A percentile compares a stretch with the other conserved stretches of the same genome.
Evolutionary conservation across 2,329 filamentous ascomycete genomes (phyloP).

Genomic region (Mollisiaceae sp.): DNA sequence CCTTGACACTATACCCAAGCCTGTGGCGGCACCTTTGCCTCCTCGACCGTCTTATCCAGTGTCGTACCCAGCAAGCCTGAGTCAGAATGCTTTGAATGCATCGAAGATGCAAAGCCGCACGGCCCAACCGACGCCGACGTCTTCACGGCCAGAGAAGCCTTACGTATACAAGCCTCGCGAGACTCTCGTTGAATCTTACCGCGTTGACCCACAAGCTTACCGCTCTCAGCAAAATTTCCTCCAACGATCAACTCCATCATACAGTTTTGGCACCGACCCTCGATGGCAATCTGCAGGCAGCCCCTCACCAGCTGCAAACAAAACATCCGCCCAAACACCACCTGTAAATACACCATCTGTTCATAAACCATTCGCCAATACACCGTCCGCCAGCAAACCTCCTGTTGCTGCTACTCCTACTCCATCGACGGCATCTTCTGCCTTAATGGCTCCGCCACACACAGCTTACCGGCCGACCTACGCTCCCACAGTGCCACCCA

Average conservation of each 20-base stretch:
- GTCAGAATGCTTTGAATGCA: constrained; percentile 34
- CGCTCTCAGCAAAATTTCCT: constrained; percentile 42
- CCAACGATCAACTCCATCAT: constrained; percentile 37
- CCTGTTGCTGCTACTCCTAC: not conserved
- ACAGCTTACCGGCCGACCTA: constrained; percentile 29
- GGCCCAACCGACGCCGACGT: constrained; percentile 38
- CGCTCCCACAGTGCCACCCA: constrained; percentile 22
- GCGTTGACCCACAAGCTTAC: constrained; percentile 42
- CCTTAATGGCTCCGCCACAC: constrained; percentile 26
- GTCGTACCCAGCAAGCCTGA: constrained; percentile 38
- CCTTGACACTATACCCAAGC: constrained; percentile 69
- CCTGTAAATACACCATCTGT: not conserved
- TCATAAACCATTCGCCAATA: not conserved
- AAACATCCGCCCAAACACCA: constrained; percentile 6
- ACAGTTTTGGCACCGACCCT: constrained; percentile 42
- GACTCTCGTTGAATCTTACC: constrained; percentile 33
- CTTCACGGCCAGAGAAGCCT: constrained; percentile 50
- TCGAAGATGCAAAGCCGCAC: constrained; percentile 42
- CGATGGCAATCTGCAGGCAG: constrained; percentile 27
- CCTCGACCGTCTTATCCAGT: constrained; percentile 45
- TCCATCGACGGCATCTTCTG: constrained; percentile 14
- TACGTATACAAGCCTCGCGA: constrained; percentile 58
- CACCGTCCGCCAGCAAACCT: not conserved
- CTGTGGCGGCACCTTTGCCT: constrained; percentile 45
- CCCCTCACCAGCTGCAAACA: constrained; percentile 8